Evolutionary conservation across 306 rosid genomes (phyloP), one percentile per base, ranked within the genome.

Genomic region (Urtica urens): DNA sequence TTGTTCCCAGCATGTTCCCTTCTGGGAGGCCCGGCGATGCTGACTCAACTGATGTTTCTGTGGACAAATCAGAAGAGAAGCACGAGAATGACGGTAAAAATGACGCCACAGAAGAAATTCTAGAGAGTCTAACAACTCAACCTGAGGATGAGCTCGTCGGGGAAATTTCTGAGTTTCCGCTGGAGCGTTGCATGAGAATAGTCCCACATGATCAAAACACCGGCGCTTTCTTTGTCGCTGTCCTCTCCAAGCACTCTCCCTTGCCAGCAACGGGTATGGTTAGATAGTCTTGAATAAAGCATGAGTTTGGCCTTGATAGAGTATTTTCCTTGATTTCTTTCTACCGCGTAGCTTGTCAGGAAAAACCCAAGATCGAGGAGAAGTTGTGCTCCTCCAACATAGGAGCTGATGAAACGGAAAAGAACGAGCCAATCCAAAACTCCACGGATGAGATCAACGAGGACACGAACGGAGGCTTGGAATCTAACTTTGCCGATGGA

Each of bases 211-310:
- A 92, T 82, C 96, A 92, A 70, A 92, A 86, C 55, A 77, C 78
- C 51, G 99, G 99, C 43, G 94, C 99, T 64, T 92, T 92, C 71
- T 92, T 92, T 48, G 76, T 92, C 71, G 99, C 99, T 22, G 94
- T 92, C 29, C 70, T 92, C 53, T 78, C 60, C 57, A 92, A 92
- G 76, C 72, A 69, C 56, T 78, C 88, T 53, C 69, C 83, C 33
- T 55, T 92, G 56, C 96, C 86, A 58, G 94, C n/a, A n/a, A n/a
- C n/a, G n/a, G n/a, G n/a, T n/a, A n/a, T n/a, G n/a, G n/a, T n/a
- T n/a, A n/a, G n/a, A n/a, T n/a, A n/a, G n/a, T n/a, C n/a, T n/a
- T n/a, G n/a, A n/a, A n/a, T n/a, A n/a, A n/a, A n/a, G n/a, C n/a
- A n/a, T n/a, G n/a, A n/a, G n/a, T n/a, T n/a, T n/a, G n/a, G n/a